Evolutionary conservation across 2,329 filamentous ascomycete genomes (phyloP).

Genomic region (Macrophomina tecta): DNA sequence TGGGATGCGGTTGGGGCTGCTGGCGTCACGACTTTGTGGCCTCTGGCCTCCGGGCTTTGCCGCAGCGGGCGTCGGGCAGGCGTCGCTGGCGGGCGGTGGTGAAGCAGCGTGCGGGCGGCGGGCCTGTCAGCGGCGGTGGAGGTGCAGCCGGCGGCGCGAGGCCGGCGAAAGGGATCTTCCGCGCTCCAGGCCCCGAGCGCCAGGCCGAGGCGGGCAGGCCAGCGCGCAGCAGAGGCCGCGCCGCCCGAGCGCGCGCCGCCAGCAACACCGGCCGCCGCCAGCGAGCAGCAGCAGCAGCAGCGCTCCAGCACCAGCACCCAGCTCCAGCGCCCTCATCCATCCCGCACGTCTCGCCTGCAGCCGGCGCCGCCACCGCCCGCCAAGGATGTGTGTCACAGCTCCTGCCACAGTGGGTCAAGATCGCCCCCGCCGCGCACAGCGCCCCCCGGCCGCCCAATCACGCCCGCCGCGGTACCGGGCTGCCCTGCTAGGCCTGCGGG

Average conservation of each 20-base stretch:
- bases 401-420: conserved; percentile 24
- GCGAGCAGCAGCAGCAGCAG: background rate
- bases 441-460: conserved; percentile 18
- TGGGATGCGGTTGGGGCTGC: background rate
- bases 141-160: conserved; percentile 5
- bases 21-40: conserved; percentile 1
- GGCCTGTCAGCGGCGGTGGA: conserved; percentile 12
- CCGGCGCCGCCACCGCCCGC: conserved; percentile 24
- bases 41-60: background rate
- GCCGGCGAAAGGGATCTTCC: conserved; percentile 26
- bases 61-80: background rate
- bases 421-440: conserved; percentile 14
- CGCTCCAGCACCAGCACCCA: background rate
- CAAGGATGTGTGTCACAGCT: conserved; percentile 22
- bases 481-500: conserved; percentile 23
- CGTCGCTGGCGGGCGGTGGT: background rate
- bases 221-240: no score
- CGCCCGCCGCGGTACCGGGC: conserved; percentile 22
- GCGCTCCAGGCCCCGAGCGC: background rate
- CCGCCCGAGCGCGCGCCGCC: no score
- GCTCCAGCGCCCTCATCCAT: conserved; percentile 17
- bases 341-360: conserved; percentile 26
- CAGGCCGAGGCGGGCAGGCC: no score
- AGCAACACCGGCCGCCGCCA: background rate
- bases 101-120: background rate